These are phyloP conservation scores for Colletotrichum sp. DNA, from an alignment of 2,329 filamentous ascomycete species.

Conservation along the genomic window DNA sequence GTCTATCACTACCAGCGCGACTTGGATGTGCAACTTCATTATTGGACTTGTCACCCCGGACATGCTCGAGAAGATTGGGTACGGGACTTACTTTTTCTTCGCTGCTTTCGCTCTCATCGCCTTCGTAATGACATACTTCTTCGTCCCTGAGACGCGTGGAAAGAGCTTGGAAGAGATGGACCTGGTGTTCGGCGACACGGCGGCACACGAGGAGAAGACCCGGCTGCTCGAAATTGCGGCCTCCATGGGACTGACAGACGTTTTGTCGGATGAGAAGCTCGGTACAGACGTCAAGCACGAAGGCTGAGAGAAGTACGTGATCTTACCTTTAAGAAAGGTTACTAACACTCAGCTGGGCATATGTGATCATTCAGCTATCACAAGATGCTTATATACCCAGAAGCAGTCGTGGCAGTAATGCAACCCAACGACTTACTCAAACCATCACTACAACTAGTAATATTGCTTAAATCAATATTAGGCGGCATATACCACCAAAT, in stretches of 20 bases:
- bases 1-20: conserved; percentile 61
- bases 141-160: conserved; percentile 63
- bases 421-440: not conserved
- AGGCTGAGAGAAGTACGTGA: not conserved
- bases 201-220: conserved; percentile 37
- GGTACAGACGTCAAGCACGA: not conserved
- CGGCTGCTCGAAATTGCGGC: conserved; percentile 29
- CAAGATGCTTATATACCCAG: not conserved
- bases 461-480: not conserved
- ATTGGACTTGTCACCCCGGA: conserved; percentile 50
- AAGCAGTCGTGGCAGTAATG: not conserved
- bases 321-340: not conserved
- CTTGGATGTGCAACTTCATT: conserved; percentile 57
- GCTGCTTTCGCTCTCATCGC: conserved; percentile 54
- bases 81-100: conserved; percentile 66
- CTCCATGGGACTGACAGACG: conserved; percentile 26
- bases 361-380: not conserved
- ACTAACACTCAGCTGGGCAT: not conserved
- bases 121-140: conserved; percentile 54
- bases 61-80: conserved; percentile 57
- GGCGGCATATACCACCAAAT: accelerated
- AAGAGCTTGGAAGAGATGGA: conserved; percentile 63
- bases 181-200: conserved; percentile 36
- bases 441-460: not conserved
- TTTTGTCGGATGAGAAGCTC: conserved; percentile 15